Evolutionary conservation across 768 basidiomycete species (phyloP), one percentile per base, ranked within the genome.

Genomic region (Podaxis mareebaensis): DNA sequence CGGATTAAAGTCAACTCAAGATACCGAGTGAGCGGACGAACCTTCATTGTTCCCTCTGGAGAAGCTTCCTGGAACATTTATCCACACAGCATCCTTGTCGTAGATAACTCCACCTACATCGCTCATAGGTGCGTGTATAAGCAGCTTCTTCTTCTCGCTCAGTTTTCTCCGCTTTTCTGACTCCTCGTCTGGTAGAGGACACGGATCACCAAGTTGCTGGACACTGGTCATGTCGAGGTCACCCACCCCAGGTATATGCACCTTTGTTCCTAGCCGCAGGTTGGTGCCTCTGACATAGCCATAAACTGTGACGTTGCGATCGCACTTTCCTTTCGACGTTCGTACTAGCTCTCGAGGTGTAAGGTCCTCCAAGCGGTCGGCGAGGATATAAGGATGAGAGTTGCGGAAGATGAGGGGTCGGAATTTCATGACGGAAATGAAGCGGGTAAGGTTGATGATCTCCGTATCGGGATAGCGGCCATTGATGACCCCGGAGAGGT

Each of bases 361-460:
- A 46, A 98, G 85, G 70, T 99, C 97, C 70, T 99, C 95, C 2
- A 99, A 78, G 38, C 97, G 90, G 76, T 99, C 97, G 12, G 90
- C 94, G 38, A 99, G 87, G 52, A 99, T 82, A 77, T 98, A 99
- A 1, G 96, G 92, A 74, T 99, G 97, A 36, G 87, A 80, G 72
- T 99, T 99, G 58, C 96, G 86, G 81, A 99, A 99, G 44, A 97
- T 82, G 62, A 99, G 86, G 0, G 97, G 97, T 36, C 97, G 90
- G 79, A 99, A 99, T 75, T 99, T 99, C 90, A 99, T 97, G 67
- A 99, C 94, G 48, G 89, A 88, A 69, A 99, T 92, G 82, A 99
- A 99, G 44, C 96, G 91, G 24, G 91, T 91, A 64, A 99, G 89
- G 73, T 99, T 97, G 70, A 95, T 85, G 68, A 98, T 95, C 78